These are phyloP conservation scores for Calonectria multiphialidica DNA, from an alignment of 2,329 filamentous ascomycete genomes.

Conservation along the genomic window DNA sequence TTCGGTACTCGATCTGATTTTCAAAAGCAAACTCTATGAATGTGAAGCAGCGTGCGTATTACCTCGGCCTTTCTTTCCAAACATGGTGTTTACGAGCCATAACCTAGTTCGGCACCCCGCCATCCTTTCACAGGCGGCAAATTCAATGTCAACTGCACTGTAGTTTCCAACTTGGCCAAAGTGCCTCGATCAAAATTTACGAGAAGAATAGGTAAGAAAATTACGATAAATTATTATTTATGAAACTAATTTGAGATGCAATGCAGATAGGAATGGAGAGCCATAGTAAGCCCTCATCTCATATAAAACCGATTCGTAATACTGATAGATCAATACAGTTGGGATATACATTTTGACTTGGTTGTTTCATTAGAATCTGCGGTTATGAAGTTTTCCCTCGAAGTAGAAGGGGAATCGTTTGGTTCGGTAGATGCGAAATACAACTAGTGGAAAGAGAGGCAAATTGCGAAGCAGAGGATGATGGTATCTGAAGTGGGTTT, in stretches of 20 bases:
- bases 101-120: not conserved
- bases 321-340: not conserved
- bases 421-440: slow-evolving; percentile 12
- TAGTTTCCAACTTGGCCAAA: not conserved
- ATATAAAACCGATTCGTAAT: not conserved
- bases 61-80: not conserved
- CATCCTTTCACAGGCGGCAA: not conserved
- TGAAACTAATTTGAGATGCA: not conserved
- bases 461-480: too few species aligned
- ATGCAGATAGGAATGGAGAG: not conserved
- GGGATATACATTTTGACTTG: not conserved
- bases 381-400: slow-evolving; percentile 15
- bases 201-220: not conserved
- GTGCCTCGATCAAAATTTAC: not conserved
- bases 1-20: not conserved
- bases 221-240: not conserved
- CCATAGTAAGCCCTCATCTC: not conserved
- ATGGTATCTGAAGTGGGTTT: too few species aligned
- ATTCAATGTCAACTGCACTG: not conserved
- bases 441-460: not conserved
- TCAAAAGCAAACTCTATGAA: not conserved
- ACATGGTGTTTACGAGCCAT: not conserved
- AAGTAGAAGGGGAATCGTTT: slow-evolving; percentile 5
- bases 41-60: not conserved
- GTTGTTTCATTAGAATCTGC: slow-evolving; percentile 12